Conservation (phyloP, 31 red algal genomes). For the Asparagopsis taxiformis region DNA sequence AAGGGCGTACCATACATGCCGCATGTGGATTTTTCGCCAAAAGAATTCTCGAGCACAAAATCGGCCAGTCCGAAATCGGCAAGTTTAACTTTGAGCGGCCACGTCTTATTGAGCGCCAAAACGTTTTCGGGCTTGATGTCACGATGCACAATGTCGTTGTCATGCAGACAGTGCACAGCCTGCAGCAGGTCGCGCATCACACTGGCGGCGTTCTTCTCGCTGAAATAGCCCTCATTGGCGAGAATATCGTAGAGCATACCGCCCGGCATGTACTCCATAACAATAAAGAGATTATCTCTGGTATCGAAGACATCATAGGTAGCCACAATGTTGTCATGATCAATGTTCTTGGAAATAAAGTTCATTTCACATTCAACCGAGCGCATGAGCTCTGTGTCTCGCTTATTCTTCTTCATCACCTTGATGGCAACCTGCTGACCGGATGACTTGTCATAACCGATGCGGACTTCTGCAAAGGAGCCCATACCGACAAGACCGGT, state of each 20-base stretch:
- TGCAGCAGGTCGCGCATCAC: conserved; percentile 81
- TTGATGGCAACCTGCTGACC: conserved; percentile 87
- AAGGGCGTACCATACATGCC: conserved; percentile 90
- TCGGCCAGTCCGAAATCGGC: conserved; percentile 96
- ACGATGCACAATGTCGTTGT: conserved; percentile 90
- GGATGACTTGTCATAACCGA: conserved; percentile 82
- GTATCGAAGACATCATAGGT: conserved; percentile 96
- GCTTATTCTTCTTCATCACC: conserved; percentile 90
- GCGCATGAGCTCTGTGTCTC: conserved; percentile 72
- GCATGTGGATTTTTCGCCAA: conserved; percentile 73
- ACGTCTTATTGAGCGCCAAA: conserved; percentile 66
- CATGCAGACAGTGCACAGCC: conserved; percentile 83
- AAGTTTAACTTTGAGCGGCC: conserved; percentile 82
- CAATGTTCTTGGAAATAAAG: conserved; percentile 79
- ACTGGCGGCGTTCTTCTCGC: conserved; percentile 61
- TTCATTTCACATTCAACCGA: conserved; percentile 83
- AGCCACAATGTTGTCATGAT: conserved; percentile 80
- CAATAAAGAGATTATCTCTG: conserved; percentile 87
- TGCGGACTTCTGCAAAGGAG: conserved; percentile 84
- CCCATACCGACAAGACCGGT: conserved; percentile 79
- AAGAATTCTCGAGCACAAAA: conserved; percentile 74
- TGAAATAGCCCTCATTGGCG: conserved; percentile 73
- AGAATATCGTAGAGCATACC: conserved; percentile 88
- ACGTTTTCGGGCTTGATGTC: conserved; percentile 99
- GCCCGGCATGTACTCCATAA: conserved; percentile 96